A percentile compares a stretch with the other conserved stretches of the same genome.
Conservation (phyloP, 495 filamentous ascomycete species). For the Echria macrotheca region DNA sequence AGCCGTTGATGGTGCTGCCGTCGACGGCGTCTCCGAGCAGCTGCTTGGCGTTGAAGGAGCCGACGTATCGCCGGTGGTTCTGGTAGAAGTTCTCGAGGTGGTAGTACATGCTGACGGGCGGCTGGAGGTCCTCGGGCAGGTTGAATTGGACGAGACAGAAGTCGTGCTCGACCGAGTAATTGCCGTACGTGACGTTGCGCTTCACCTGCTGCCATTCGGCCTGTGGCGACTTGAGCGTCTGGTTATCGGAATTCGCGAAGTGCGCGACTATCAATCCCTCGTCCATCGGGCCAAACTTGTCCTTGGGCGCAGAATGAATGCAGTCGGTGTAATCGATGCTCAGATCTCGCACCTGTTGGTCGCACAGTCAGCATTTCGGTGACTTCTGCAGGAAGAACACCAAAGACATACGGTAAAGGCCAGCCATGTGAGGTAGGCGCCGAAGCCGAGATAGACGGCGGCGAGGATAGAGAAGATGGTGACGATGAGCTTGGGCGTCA, state of each 20-base stretch:
- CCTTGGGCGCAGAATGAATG: conserved; percentile 40
- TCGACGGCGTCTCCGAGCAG: conserved; percentile 65
- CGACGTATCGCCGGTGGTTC: conserved; percentile 94
- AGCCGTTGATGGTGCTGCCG: conserved; percentile 53
- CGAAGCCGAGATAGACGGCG: conserved; percentile 31
- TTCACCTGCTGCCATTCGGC: conserved; percentile 26
- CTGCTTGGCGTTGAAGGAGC: conserved; percentile 78
- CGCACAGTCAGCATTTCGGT: conserved; percentile 17
- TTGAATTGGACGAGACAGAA: conserved; percentile 68
- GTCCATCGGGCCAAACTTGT: conserved; percentile 41
- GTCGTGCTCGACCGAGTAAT: conserved; percentile 15
- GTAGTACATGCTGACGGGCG: conserved; percentile 89
- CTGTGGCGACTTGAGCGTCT: conserved; percentile 19
- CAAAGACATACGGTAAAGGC: conserved; percentile 25
- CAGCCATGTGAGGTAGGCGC: conserved; percentile 30
- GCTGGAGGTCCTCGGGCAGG: conserved; percentile 68
- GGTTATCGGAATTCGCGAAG: conserved; percentile 54
- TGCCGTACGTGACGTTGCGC: conserved; percentile 16
- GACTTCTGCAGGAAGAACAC: neutral
- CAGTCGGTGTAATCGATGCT: conserved; percentile 87
- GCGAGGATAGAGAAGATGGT: conserved; percentile 32
- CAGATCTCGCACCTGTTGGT: conserved; percentile 76
- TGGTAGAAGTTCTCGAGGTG: conserved; percentile 98
- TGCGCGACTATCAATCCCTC: conserved; percentile 51
- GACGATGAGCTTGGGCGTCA: conserved; percentile 34